Base-by-base conservation (phyloP, 164 flowering plant species). In the Berberis thunbergii region DNA sequence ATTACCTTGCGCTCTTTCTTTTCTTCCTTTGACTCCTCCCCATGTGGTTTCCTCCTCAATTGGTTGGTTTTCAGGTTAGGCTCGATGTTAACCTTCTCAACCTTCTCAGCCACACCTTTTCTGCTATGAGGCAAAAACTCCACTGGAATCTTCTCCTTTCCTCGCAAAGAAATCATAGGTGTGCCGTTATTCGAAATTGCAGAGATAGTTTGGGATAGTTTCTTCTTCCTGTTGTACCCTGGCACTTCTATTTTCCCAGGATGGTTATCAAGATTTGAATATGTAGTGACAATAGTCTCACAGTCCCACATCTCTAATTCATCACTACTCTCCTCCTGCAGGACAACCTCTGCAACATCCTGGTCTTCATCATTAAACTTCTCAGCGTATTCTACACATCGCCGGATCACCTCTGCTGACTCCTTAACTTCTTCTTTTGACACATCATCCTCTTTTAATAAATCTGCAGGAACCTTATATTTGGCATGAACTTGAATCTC, bases 1-100 rank as follows among this genome's bases (percentile, higher is more conserved):
- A 0, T 66, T 83, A 94, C 98, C 97, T 89, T 94, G 43, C 96
- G 69, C 71, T 87, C 96, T 80, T 88, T 93, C 88, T 90, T 93
- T 74, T 93, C 96, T 70, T 90, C 96, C 74, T 87, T 90, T 7
- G 97, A 72, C 76, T 90, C 98, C 67, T 76, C 87, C 12, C 84
- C 81, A 61, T 69, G 79, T 60, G 70, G 78, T 72, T 73, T 90
- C 76, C 79, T 78, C 71, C 71, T 81, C 7, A 4, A 68, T 60
- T 49, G 74, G 60, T 84, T 81, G 43, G 62, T 52, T 57, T 41
- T 44, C 41, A 40, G 3, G 8, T 8, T 40, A 6, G 12, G 4
- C 52, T 74, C 58, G 42, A 48, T 62, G 44, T 57, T n/a, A 57
- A 60, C 0, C 4, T 26, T 26, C 75, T 54, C 80, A 40, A 60